Percentiles rank a stretch among this genome's conserved stretches.
Evolutionary conservation across 1,139 yeast genomes (phyloP).

Genomic region (Protomyces inundatus): DNA sequence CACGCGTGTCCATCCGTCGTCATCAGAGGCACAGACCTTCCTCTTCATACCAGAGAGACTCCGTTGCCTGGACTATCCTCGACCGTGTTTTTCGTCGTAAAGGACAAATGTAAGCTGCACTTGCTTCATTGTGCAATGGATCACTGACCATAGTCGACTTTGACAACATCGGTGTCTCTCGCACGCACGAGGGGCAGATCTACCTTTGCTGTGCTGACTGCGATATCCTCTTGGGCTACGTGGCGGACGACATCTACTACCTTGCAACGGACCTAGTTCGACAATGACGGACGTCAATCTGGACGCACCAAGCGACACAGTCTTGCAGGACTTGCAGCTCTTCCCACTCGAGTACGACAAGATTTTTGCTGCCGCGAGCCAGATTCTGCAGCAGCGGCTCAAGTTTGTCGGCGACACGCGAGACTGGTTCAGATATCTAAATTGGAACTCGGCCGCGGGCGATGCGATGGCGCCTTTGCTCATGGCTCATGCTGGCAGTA

Average conservation of each 20-base stretch:
- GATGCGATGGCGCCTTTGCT: not conserved
- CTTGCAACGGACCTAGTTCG: constrained; percentile 6
- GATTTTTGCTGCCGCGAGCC: not conserved
- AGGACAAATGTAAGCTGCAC: not conserved
- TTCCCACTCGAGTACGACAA: not conserved
- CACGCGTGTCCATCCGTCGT: constrained; percentile 15
- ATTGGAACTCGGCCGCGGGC: constrained; percentile 3
- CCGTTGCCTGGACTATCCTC: constrained; percentile 3
- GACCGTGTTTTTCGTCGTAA: constrained; percentile 1
- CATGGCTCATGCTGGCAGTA: not conserved
- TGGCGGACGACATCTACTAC: constrained; percentile 8
- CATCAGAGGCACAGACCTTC: not conserved
- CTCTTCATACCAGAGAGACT: not conserved
- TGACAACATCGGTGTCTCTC: constrained; percentile 21
- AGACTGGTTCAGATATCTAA: constrained; percentile 3
- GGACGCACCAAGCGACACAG: not conserved
- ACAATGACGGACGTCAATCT: not conserved
- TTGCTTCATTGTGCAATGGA: too few species aligned
- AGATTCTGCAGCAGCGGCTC: constrained; percentile 4
- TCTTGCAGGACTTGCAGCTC: not conserved
- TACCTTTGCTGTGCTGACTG: constrained; percentile 20
- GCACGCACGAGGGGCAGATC: constrained; percentile 14
- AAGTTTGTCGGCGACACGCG: not conserved
- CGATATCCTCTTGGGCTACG: constrained; percentile 13
- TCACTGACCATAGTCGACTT: constrained; percentile 1